Base-by-base conservation (phyloP, 805 yeast species). In the Candida silvicultrix region DNA sequence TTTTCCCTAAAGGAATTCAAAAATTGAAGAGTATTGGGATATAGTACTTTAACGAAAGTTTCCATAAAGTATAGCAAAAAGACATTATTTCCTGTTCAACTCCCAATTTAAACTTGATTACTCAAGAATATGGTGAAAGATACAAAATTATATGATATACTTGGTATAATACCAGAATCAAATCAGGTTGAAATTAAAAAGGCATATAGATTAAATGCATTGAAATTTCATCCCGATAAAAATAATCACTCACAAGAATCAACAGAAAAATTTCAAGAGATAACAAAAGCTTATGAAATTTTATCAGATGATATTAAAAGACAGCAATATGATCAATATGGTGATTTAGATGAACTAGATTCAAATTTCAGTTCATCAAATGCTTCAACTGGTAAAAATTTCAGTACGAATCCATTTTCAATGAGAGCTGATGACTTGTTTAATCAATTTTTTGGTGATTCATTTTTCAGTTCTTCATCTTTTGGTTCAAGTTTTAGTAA, bases 271-370 rank as follows among this genome's bases (percentile, higher is more conserved):
- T 86, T 84, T 65, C 81, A 81, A 63, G 77, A 74, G 44, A 70
- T 84, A 37, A 77, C 83, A 2, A 71, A 73, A 41, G 90, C 92
- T 0, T 86, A 86, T 60, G 84, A 83, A 50, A 68, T 78, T 6
- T 65, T 86, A 31, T 67, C 71, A 34, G 79, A 82, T 57, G 59
- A 62, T 1, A 60, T 62, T 3, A 67, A 69, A 45, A 65, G 85
- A 38, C 48, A 56, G 7, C 57, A 74, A 10, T 83, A 82, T 57
- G 87, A 83, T 51, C 58, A 52, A 16, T 75, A 69, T 52, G 85
- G 85, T 8, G 68, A 67, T 28, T 28, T 10, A 43, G 65, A 63
- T 0, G 79, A 77, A 4, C 46, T 71, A 10, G 68, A 69, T 43
- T 71, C 71, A 0, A 5, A 20, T 3, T 7, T 19, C 9, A n/a